Conservation (phyloP, 2,329 filamentous ascomycete species). For the Chaetomium sp. region DNA sequence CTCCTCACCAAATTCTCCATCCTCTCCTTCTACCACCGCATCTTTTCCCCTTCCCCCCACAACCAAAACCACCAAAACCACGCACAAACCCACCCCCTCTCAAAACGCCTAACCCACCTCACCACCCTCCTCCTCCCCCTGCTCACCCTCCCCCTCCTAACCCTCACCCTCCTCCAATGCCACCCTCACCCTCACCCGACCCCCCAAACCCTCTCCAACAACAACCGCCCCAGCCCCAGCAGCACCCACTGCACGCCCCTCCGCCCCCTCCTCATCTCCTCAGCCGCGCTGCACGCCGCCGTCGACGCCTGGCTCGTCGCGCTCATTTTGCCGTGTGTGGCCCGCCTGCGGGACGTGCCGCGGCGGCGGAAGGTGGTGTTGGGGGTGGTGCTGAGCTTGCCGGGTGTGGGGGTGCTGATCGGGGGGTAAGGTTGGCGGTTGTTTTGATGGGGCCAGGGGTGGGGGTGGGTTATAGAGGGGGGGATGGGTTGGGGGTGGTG, state of each 20-base stretch:
- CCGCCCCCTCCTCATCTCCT: constrained; percentile 47
- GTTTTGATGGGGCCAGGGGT: no score
- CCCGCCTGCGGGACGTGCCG: constrained; percentile 42
- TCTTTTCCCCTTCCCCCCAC: constrained; percentile 40
- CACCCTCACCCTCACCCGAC: no score
- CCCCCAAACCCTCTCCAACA: no score
- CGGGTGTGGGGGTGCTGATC: constrained; percentile 40
- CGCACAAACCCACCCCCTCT: not conserved
- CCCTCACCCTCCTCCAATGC: constrained; percentile 35
- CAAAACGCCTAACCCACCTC: constrained; percentile 7
- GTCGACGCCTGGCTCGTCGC: constrained; percentile 50
- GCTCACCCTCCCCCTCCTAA: constrained; percentile 40
- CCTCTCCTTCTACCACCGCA: constrained; percentile 45
- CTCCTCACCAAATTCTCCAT: constrained; percentile 46
- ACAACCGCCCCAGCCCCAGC: no score
- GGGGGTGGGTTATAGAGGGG: no score
- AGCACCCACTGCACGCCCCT: constrained; percentile 39
- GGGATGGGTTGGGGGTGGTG: constrained; percentile 13
- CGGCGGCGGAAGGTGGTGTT: constrained; percentile 49
- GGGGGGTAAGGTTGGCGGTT: constrained; percentile 18
- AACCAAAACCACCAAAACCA: not conserved
- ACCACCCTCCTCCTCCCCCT: constrained; percentile 35
- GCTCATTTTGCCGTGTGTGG: constrained; percentile 47
- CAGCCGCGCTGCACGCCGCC: constrained; percentile 50
- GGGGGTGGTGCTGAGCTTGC: constrained; percentile 47